Base-by-base conservation (phyloP, 129 eudicot genomes). In the Kitagawia praeruptora region DNA sequence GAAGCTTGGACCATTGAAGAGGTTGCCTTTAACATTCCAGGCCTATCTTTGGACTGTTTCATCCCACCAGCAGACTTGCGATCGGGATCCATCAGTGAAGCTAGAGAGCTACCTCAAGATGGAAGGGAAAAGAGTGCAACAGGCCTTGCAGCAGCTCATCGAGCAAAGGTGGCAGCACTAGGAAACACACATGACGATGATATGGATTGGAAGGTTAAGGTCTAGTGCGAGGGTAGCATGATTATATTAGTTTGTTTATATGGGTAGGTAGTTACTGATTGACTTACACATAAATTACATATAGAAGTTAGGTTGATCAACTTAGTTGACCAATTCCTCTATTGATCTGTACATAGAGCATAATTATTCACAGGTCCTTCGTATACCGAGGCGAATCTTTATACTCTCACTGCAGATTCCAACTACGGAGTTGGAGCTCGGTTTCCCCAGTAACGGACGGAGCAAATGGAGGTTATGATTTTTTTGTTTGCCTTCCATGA, bases 1-100 rank as follows among this genome's bases (percentile, higher is more conserved):
- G 98, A 92, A 88, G 89, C 87, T 53, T 92, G 98, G 98, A 92
- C 92, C 53, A 92, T 92, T 75, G 96, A 90, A 78, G 98, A 92
- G 80, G 96, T 92, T 18, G 96, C 93, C 2, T 92, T 92, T 64
- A 92, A 92, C 45, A 87, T 92, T 8, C 98, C 96, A 10, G 98
- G 98, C 12, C 78, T 92, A 74, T 92, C 98, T 63, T 45, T 81
- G 15, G 98, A 92, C 85, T 92, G 98, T 85, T 92, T 92, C 82
- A 90, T 92, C 75, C 98, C 98, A 66, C 98, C 98, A 19, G 89
- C 96, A 39, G 98, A 92, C 42, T 76, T 92, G 82, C 89, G 81
- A 82, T 84, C 88, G 13, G 87, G 86, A 10, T 87, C 98, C 0
- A 47, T 92, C 40, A 84, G 89, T 34, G 93, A 92, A 79, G 69